Evolutionary conservation across 306 rosid species (phyloP), one percentile per base, ranked within the genome.

Genomic region (Pachyrhizus erosus): DNA sequence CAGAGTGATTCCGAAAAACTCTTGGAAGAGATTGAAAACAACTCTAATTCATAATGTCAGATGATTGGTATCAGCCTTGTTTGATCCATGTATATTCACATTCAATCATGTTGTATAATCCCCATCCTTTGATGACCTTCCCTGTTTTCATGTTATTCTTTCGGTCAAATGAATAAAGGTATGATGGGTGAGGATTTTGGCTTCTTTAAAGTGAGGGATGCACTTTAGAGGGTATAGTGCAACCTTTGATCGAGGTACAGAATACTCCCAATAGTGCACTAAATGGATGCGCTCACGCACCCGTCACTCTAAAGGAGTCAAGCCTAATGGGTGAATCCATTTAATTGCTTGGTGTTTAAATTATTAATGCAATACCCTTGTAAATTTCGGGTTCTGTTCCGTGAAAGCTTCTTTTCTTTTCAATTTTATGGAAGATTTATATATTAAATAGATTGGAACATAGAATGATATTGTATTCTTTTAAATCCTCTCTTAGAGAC

Each of bases 401-500:
- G 73, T 45, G 14, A 27, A 57, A 31, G 29, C 26, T 18, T 18
- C 24, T 24, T 29, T 55, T 79, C 7, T 68, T 34, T 60, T 75
- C 42, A 12, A 37, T 61, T 73, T 29, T 27, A 21, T 40, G 34
- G 57, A 67, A 66, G 55, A 80, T 55, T 52, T 80, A 54, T 46
- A 0, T 46, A 13, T 64, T 66, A 18, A 82, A 74, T 45, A 26
- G 58, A 39, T 24, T 82, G 74, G 67, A 68, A 15, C 66, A 42
- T 61, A 33, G 34, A 87, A 64, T 42, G 58, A 84, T 43, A 49
- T 67, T 60, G 64, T 72, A 31, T 68, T 83, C 58, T 89, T 82
- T 76, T 52, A 13, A 75, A 76, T 89, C 76, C 78, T 81, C 61
- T 76, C 18, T 39, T 75, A 96, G 99, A 78, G 98, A 96, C 27